A percentile compares a stretch with the other conserved stretches of the same genome.
Evolutionary conservation across 2,329 filamentous ascomycete genomes (phyloP).

Genomic region (Aspergillus sp.): DNA sequence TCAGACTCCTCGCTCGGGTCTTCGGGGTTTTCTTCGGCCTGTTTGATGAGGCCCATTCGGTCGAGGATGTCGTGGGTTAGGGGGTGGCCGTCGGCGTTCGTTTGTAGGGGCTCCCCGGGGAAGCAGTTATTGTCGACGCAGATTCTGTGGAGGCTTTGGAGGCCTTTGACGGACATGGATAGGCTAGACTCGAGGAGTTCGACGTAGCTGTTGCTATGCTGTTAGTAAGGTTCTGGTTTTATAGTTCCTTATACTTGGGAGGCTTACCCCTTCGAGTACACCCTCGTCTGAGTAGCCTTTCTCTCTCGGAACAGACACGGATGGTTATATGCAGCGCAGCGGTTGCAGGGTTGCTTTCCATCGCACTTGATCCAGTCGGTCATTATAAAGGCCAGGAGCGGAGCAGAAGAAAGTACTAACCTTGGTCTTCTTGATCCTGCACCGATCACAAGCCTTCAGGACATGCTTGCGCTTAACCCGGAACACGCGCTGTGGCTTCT

Average conservation of each 20-base stretch:
- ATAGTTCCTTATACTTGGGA: neutral
- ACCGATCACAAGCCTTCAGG: slow-evolving; percentile 40
- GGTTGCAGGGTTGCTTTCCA: slow-evolving; percentile 40
- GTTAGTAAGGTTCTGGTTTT: slow-evolving; percentile 1
- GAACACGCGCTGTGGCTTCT: slow-evolving; percentile 34
- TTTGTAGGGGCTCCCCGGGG: slow-evolving; percentile 35
- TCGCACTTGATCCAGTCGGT: slow-evolving; percentile 30
- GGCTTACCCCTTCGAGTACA: slow-evolving; percentile 38
- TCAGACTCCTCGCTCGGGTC: slow-evolving; percentile 30
- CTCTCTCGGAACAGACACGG: slow-evolving; percentile 39
- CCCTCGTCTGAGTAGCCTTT: slow-evolving; percentile 39
- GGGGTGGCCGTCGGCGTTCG: slow-evolving; percentile 34
- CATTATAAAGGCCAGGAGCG: neutral
- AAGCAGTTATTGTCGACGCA: slow-evolving; percentile 38
- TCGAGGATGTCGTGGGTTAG: slow-evolving; percentile 39
- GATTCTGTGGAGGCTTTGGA: slow-evolving; percentile 37
- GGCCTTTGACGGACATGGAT: slow-evolving; percentile 35
- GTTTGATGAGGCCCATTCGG: slow-evolving; percentile 37
- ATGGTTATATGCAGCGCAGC: slow-evolving; percentile 38
- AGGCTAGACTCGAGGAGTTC: slow-evolving; percentile 41
- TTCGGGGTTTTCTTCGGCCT: slow-evolving; percentile 35
- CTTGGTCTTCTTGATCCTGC: slow-evolving; percentile 41
- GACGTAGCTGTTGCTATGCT: slow-evolving; percentile 28
- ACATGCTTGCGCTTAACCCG: slow-evolving; percentile 41
- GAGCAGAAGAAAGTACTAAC: slow-evolving; percentile 15